Percentiles rank a stretch among this genome's conserved stretches.
phyloP scores from a whole-genome alignment of 352 stramenopile genomes.

The Globisporangium radiosum region DNA sequence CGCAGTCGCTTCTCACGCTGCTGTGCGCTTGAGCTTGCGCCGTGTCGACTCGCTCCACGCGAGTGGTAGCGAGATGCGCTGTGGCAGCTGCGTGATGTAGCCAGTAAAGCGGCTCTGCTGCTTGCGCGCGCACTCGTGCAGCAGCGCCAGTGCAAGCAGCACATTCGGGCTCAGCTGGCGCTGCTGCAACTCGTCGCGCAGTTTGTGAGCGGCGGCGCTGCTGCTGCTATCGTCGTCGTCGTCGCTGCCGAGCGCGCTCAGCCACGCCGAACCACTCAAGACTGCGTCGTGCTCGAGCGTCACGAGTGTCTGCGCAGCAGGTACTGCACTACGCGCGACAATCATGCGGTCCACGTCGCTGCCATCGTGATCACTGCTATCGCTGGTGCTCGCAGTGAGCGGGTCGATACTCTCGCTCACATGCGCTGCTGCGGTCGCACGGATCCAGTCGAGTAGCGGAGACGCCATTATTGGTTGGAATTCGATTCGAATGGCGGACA shows the following conservation, averaged over 20 bases:
- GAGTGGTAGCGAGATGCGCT: constrained; percentile 39
- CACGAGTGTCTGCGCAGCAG: constrained; percentile 29
- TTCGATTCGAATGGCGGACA: no score
- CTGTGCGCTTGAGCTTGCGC: constrained; percentile 37
- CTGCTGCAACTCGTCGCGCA: constrained; percentile 20
- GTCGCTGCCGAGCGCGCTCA: constrained; percentile 15
- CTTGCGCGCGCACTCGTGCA: constrained; percentile 31
- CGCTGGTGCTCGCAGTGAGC: constrained; percentile 12
- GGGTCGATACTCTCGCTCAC: constrained; percentile 38
- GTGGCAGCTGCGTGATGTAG: constrained; percentile 58
- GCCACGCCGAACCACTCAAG: constrained; percentile 46
- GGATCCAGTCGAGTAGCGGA: no score
- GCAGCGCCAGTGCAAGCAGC: constrained; percentile 36
- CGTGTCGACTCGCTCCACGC: constrained; percentile 25
- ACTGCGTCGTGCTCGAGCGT: constrained; percentile 27
- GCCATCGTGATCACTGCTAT: background rate
- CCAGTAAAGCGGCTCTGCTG: constrained; percentile 36
- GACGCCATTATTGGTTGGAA: no score
- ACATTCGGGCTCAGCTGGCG: constrained; percentile 41
- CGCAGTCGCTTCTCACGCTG: constrained; percentile 21
- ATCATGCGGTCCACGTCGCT: constrained; percentile 41
- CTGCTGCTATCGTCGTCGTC: background rate
- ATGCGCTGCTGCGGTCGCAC: constrained; percentile 9
- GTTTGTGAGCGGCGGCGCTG: constrained; percentile 1
- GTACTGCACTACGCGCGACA: constrained; percentile 26